Evolutionary conservation across 139 green algal species (phyloP).

Genomic region (Mesotaenium endlicherianum): DNA sequence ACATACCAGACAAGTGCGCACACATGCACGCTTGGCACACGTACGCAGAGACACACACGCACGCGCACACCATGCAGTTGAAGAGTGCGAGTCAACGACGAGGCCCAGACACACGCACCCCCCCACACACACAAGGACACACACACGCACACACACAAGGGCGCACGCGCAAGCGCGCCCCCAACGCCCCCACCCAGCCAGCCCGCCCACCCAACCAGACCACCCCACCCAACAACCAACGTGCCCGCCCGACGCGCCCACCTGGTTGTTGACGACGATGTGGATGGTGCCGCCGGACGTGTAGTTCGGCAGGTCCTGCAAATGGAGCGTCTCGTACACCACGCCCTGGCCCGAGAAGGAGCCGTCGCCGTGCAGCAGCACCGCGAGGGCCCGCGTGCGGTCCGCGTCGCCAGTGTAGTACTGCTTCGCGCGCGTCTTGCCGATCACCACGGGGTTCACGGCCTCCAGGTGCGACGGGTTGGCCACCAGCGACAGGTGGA

Average conservation of each 20-base stretch:
- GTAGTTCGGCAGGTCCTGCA: constrained; percentile 92
- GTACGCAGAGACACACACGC: no score
- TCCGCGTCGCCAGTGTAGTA: constrained; percentile 72
- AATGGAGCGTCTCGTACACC: constrained; percentile 96
- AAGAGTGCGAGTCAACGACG: no score
- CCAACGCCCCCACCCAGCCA: neutral
- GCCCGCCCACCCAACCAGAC: no score
- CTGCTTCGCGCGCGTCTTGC: constrained; percentile 95
- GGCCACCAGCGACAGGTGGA: constrained; percentile 91
- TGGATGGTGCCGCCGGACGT: constrained; percentile 89
- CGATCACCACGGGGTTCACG: constrained; percentile 73
- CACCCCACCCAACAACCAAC: no score
- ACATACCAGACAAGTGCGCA: no score
- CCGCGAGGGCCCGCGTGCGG: constrained; percentile 69
- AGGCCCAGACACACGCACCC: neutral
- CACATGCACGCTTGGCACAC: no score
- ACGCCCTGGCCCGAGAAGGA: constrained; percentile 93
- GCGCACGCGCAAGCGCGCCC: neutral
- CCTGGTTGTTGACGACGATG: constrained; percentile 97
- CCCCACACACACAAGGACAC: neutral
- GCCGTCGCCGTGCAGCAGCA: constrained; percentile 96
- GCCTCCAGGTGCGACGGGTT: constrained; percentile 96
- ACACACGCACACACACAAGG: neutral
- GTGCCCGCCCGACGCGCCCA: neutral
- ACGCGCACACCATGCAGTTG: no score